A percentile compares a stretch with the other conserved stretches of the same genome.
phyloP scores from a whole-genome alignment of 1,284 basidiomycete species.

The Fistulinella cinereoalba region DNA sequence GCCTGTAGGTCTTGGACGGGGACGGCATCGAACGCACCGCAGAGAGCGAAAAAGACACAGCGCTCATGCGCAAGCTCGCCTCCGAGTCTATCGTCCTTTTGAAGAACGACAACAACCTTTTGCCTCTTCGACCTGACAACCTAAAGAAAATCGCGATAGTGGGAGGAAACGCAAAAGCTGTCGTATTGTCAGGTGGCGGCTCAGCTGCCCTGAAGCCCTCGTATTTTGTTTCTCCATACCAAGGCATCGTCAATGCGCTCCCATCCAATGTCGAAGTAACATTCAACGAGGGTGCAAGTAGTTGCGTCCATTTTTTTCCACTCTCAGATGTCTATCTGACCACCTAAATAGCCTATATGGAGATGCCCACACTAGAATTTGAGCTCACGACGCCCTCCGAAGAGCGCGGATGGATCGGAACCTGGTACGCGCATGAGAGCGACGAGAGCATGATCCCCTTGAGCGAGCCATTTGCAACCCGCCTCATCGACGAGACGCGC shows the following conservation, averaged over 20 bases:
- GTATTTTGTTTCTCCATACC: constrained; percentile 69
- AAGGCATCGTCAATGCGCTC: constrained; percentile 57
- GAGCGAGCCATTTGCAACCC: constrained; percentile 42
- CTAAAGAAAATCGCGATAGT: constrained; percentile 72
- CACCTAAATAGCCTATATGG: constrained; percentile 49
- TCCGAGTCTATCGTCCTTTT: constrained; percentile 69
- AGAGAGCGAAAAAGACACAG: constrained; percentile 58
- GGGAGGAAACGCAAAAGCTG: constrained; percentile 71
- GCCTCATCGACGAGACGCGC: constrained; percentile 60
- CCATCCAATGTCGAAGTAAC: constrained; percentile 48
- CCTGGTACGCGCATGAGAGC: constrained; percentile 56
- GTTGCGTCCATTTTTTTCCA: constrained; percentile 34
- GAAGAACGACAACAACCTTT: constrained; percentile 61
- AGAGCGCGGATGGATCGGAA: constrained; percentile 58
- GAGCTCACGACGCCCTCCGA: constrained; percentile 57
- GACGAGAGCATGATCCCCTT: constrained; percentile 55
- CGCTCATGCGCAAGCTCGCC: constrained; percentile 61
- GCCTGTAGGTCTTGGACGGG: constrained; percentile 56
- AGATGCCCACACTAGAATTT: constrained; percentile 61
- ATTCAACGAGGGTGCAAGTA: constrained; percentile 61
- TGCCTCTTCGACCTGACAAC: constrained; percentile 54
- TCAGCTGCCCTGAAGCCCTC: constrained; percentile 71
- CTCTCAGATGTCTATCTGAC: not conserved
- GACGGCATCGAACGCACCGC: constrained; percentile 61
- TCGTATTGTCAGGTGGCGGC: constrained; percentile 72